These are phyloP conservation scores for Nemania bipapillata DNA, from an alignment of 2,329 filamentous ascomycete genomes.

Conservation along the genomic window DNA sequence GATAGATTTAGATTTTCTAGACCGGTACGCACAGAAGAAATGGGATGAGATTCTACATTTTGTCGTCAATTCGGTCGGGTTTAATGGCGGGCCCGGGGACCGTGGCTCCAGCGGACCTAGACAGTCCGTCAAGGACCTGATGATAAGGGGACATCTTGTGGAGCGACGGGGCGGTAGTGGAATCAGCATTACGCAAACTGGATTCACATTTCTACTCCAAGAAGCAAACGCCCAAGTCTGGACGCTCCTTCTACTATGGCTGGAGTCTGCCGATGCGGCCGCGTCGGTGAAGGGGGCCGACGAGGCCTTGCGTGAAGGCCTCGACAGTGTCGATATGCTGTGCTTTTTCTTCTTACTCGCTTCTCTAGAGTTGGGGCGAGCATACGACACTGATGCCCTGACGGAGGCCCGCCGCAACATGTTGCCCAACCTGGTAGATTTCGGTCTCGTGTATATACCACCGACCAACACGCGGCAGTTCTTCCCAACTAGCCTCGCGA, in stretches of 20 bases:
- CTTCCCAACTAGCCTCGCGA: slow-evolving; percentile 93
- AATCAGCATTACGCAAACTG: slow-evolving; percentile 86
- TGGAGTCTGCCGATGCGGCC: slow-evolving; percentile 77
- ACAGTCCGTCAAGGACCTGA: slow-evolving; percentile 82
- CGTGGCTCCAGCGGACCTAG: slow-evolving; percentile 66
- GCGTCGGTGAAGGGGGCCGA: slow-evolving; percentile 55
- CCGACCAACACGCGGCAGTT: slow-evolving; percentile 68
- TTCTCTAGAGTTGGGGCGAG: slow-evolving; percentile 87
- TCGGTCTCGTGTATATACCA: slow-evolving; percentile 86
- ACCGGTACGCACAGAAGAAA: slow-evolving; percentile 84
- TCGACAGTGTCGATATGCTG: slow-evolving; percentile 92
- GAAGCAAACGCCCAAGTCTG: slow-evolving; percentile 97
- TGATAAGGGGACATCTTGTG: slow-evolving; percentile 84
- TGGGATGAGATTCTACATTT: slow-evolving; percentile 98
- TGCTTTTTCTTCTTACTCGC: slow-evolving; percentile 96
- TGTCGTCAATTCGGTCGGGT: slow-evolving; percentile 81
- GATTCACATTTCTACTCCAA: slow-evolving; percentile 93
- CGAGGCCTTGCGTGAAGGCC: slow-evolving; percentile 61
- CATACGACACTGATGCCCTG: slow-evolving; percentile 87
- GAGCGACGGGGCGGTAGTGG: slow-evolving; percentile 63
- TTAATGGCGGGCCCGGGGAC: slow-evolving; percentile 52
- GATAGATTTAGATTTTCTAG: slow-evolving; percentile 77
- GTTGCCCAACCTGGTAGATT: slow-evolving; percentile 89
- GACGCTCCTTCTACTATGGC: slow-evolving; percentile 92
- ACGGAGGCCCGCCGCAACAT: slow-evolving; percentile 85